Evolutionary conservation across 768 basidiomycete species (phyloP), one percentile per base, ranked within the genome.

Genomic region (Leccinum longicurvipes): DNA sequence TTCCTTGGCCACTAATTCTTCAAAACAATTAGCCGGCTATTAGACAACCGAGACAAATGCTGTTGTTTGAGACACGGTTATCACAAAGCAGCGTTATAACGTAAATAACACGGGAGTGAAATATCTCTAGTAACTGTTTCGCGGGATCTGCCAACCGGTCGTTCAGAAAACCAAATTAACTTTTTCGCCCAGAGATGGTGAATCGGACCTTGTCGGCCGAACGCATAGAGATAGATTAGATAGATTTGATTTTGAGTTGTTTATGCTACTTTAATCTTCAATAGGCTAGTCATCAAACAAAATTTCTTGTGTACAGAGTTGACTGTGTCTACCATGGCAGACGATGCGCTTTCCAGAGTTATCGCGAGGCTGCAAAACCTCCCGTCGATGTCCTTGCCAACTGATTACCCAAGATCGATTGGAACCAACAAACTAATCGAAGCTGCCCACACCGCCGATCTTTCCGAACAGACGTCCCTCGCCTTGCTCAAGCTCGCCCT

Each of bases 371-470:
- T 98, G 21, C 85, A 87, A 68, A 87, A 87, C 66, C 73, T 95
- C 2, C 95, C 97, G 2, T 87, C 89, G 4, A 87, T 98, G 61
- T 91, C 92, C 7, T 76, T 99, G 29, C 96, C 97, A 0, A 96
- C 96, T 0, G 97, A 98, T 72, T 99, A 97, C 70, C 95, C 96
- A 3, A 78, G 95, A 53, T 87, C 91, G 27, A 77, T 85, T 6
- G 85, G 82, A 17, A 74, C 82, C 17, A 81, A 84, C 71, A 89
- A 84, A 63, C 77, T 93, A 19, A 86, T 99, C 67, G 96, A 98
- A 65, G 88, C 94, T 11, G 86, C 82, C 6, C 84, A 94, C 67
- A 64, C 80, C 11, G 78, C 86, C 42, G 77, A 87, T 57, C 82
- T 98, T 48, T 82, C 91, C 36, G 80, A 85, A 55, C 83, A 86